A percentile compares a stretch with the other conserved stretches of the same genome.
phyloP scores from a whole-genome alignment of 169 alveolate species.

The Eimeria falciformis region DNA sequence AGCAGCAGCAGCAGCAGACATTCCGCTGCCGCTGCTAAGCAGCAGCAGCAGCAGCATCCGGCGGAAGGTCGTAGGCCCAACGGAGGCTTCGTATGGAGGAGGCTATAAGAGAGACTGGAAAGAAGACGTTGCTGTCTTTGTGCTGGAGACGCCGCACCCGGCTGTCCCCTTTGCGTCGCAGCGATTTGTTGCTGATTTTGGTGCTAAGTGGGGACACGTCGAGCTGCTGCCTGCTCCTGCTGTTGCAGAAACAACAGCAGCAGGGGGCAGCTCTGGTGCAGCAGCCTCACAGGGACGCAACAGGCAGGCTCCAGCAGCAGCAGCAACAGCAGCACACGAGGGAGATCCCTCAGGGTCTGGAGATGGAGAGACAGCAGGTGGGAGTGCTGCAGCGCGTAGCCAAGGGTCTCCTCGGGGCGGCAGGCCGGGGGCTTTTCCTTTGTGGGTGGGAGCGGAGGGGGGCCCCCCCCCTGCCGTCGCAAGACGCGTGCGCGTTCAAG shows the following conservation, averaged over 20 bases:
- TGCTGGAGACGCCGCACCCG: conserved; percentile 63
- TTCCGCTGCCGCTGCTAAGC: neutral
- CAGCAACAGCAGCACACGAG: no score
- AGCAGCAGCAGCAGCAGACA: neutral
- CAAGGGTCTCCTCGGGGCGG: neutral
- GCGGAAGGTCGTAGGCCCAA: neutral
- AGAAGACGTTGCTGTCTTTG: conserved; percentile 41
- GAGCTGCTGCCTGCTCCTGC: conserved; percentile 11
- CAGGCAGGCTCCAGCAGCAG: neutral
- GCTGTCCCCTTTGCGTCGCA: conserved; percentile 55
- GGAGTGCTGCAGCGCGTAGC: neutral
- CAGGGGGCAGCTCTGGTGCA: neutral
- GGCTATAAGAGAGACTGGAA: neutral
- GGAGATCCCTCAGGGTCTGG: neutral
- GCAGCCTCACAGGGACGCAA: conserved; percentile 32
- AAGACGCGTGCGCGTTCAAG: conserved; percentile 25
- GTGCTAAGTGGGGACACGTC: neutral
- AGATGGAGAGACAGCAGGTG: neutral
- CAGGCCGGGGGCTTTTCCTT: neutral
- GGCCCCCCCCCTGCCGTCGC: conserved; percentile 49
- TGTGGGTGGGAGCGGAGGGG: conserved; percentile 48
- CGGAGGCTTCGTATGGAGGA: neutral
- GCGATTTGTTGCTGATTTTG: conserved; percentile 30
- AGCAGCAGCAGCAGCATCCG: conserved; percentile 15
- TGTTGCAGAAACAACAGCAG: conserved; percentile 27